Evolutionary conservation across 345 rosid genomes (phyloP).

Genomic region (Noccaea bulbosa): DNA sequence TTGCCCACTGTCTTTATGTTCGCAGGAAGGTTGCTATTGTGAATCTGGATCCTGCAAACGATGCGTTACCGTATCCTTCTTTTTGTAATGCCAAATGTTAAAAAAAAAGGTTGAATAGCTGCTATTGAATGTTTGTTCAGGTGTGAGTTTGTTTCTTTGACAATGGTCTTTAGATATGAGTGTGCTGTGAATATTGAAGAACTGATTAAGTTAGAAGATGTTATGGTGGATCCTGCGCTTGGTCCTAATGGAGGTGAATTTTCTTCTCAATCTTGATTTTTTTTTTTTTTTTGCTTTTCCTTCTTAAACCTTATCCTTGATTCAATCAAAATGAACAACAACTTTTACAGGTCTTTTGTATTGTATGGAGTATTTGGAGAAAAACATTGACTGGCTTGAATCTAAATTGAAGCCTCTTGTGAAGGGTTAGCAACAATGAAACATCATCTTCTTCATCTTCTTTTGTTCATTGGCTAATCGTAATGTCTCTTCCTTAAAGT

Average conservation of each 20-base stretch:
- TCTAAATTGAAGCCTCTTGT: conserved; percentile 77
- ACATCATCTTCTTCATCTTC: neutral
- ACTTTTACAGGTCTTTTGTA: conserved; percentile 66
- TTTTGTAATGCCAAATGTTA: neutral
- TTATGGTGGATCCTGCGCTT: conserved; percentile 80
- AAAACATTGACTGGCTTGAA: conserved; percentile 91
- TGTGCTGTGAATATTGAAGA: conserved; percentile 89
- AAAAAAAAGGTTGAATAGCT: conserved; percentile 1
- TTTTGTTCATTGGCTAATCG: too few relatives aligned
- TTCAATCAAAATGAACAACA: neutral
- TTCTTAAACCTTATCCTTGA: neutral
- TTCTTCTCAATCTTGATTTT: neutral
- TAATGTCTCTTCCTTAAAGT: too few relatives aligned
- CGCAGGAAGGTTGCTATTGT: conserved; percentile 89
- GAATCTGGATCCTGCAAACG: conserved; percentile 96
- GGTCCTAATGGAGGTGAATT: conserved; percentile 92
- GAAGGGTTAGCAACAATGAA: conserved; percentile 53
- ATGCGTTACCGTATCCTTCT: conserved; percentile 80
- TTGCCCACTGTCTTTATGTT: too few relatives aligned
- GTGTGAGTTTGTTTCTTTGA: conserved; percentile 50
- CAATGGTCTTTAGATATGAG: conserved; percentile 62
- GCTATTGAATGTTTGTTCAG: neutral
- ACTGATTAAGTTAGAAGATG: conserved; percentile 76
- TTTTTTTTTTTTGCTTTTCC: neutral
- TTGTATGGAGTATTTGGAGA: conserved; percentile 90